phyloP scores from a whole-genome alignment of 2,329 filamentous ascomycete genomes.

The Gremmenia infestans region DNA sequence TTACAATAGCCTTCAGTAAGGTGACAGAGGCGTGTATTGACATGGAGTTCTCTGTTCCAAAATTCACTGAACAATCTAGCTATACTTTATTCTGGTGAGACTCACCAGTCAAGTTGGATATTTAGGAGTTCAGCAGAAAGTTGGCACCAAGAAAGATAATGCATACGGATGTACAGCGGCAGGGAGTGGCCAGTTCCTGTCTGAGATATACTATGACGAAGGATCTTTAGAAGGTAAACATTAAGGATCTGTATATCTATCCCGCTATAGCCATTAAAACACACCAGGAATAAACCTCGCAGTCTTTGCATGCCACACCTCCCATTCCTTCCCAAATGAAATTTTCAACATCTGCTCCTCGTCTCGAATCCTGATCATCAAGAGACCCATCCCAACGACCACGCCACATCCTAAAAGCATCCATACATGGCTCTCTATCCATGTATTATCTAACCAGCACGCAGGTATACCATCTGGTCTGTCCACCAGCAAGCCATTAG shows the following conservation, averaged over 20 bases:
- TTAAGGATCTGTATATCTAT: background rate
- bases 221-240: too few relatives aligned
- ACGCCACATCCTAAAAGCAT: slow-evolving; percentile 18
- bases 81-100: too few relatives aligned
- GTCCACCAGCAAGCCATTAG: slow-evolving; percentile 32
- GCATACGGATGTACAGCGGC: too few relatives aligned
- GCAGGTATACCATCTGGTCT: slow-evolving; percentile 36
- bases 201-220: too few relatives aligned
- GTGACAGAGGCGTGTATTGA: too few relatives aligned
- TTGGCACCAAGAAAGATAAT: too few relatives aligned
- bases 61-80: too few relatives aligned
- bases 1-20: too few relatives aligned
- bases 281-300: slow-evolving; percentile 44
- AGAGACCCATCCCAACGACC: background rate
- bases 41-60: too few relatives aligned
- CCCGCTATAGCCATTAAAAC: slow-evolving; percentile 24
- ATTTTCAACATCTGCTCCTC: slow-evolving; percentile 46
- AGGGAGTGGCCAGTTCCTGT: too few relatives aligned
- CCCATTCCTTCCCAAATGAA: slow-evolving; percentile 45
- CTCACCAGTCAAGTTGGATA: too few relatives aligned
- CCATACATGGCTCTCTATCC: slow-evolving; percentile 43
- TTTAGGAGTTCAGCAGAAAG: too few relatives aligned
- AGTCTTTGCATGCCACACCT: slow-evolving; percentile 43
- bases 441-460: slow-evolving; percentile 43
- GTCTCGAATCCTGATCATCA: slow-evolving; percentile 36